Evolutionary conservation across 2,329 filamentous ascomycete genomes (phyloP).

Genomic region (Albifimbria verrucaria): DNA sequence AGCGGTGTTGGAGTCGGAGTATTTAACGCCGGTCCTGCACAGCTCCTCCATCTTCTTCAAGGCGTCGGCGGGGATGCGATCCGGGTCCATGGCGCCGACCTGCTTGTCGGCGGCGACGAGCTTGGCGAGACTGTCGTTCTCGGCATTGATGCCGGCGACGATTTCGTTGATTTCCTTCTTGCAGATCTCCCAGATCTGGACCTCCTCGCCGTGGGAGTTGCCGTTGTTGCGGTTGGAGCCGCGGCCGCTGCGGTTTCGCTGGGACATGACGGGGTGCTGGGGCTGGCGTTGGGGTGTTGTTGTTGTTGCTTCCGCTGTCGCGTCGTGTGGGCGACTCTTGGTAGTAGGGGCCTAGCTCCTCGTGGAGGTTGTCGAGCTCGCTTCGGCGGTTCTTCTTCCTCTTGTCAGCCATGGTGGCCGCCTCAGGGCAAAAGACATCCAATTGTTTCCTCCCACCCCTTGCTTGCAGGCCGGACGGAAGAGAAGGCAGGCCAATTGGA

Average conservation of each 20-base stretch:
- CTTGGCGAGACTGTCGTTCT: constrained; percentile 37
- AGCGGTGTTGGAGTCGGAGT: constrained; percentile 34
- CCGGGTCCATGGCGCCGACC: constrained; percentile 33
- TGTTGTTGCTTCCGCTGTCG: constrained; percentile 11
- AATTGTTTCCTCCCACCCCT: too few relatives aligned
- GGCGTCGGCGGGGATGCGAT: constrained; percentile 32
- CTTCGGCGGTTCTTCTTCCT: constrained; percentile 26
- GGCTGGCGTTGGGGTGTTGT: constrained; percentile 8
- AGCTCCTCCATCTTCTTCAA: constrained; percentile 41
- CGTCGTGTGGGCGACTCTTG: constrained; percentile 20
- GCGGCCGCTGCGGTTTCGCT: constrained; percentile 41
- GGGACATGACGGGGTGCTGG: constrained; percentile 32
- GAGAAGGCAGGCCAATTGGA: too few relatives aligned
- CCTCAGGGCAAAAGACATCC: constrained; percentile 13
- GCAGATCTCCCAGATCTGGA: constrained; percentile 38
- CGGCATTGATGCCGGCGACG: constrained; percentile 36
- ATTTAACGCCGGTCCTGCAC: constrained; percentile 39
- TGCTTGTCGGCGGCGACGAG: constrained; percentile 38
- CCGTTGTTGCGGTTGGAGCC: constrained; percentile 42
- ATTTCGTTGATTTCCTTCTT: constrained; percentile 37
- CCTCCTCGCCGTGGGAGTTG: constrained; percentile 40
- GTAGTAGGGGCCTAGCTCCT: constrained; percentile 31
- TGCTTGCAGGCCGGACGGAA: too few relatives aligned
- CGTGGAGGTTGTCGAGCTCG: constrained; percentile 29
- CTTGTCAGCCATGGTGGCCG: constrained; percentile 30